Evolutionary conservation across 2,329 filamentous ascomycete genomes (phyloP).

Genomic region (Sarocladium kiliense): DNA sequence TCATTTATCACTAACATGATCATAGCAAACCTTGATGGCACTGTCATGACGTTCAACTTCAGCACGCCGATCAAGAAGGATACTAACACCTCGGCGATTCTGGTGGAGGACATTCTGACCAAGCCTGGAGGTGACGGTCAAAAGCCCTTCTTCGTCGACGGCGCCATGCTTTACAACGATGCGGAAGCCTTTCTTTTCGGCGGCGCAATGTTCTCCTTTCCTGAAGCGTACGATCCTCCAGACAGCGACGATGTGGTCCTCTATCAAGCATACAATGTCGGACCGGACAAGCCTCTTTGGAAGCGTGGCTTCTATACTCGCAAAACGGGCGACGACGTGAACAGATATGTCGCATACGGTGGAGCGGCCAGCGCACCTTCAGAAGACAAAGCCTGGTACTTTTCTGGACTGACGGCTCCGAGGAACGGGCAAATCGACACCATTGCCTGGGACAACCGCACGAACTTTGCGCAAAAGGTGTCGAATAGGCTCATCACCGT

Average conservation of each 20-base stretch:
- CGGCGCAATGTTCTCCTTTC: slow-evolving; percentile 38
- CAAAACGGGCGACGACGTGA: slow-evolving; percentile 41
- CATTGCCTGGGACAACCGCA: slow-evolving; percentile 16
- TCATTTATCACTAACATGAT: background rate
- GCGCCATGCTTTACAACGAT: slow-evolving; percentile 61
- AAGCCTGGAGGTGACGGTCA: slow-evolving; percentile 48
- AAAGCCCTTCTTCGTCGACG: slow-evolving; percentile 54
- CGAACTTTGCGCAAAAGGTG: slow-evolving; percentile 27
- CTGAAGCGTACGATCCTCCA: slow-evolving; percentile 31
- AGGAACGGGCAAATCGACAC: slow-evolving; percentile 43
- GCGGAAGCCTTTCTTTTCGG: slow-evolving; percentile 60
- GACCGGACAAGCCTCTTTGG: slow-evolving; percentile 36
- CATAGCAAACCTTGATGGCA: slow-evolving; percentile 45
- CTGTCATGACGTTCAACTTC: slow-evolving; percentile 55
- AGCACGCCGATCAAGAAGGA: slow-evolving; percentile 47
- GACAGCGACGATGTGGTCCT: slow-evolving; percentile 36
- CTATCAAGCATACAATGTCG: slow-evolving; percentile 52
- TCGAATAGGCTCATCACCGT: slow-evolving; percentile 56
- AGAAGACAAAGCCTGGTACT: slow-evolving; percentile 68
- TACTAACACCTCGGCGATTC: slow-evolving; percentile 47
- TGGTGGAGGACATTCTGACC: slow-evolving; percentile 36
- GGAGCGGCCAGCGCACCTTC: slow-evolving; percentile 60
- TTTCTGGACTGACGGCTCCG: slow-evolving; percentile 55
- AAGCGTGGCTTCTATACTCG: slow-evolving; percentile 34
- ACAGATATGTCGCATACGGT: slow-evolving; percentile 59